These are phyloP conservation scores for Microbotryomycetes sp. DNA, from an alignment of 1,284 basidiomycete genomes.

Conservation along the genomic window DNA sequence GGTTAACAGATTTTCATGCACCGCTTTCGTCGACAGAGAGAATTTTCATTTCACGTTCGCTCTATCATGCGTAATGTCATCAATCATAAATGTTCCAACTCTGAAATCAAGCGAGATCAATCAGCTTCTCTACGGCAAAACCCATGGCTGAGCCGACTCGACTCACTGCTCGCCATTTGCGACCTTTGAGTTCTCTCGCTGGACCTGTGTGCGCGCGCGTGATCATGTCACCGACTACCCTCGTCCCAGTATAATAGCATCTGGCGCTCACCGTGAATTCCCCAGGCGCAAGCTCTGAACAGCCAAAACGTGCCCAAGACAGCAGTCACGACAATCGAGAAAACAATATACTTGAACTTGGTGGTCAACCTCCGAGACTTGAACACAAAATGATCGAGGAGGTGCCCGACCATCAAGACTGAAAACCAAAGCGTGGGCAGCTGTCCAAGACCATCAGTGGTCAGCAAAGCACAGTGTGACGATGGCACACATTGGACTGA, in stretches of 20 bases:
- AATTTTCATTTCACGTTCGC: no score
- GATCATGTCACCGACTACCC: slow-evolving; percentile 65
- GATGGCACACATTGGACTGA: slow-evolving; percentile 42
- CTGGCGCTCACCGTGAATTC: slow-evolving; percentile 39
- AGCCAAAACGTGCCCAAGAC: slow-evolving; percentile 82
- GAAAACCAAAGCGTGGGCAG: slow-evolving; percentile 94
- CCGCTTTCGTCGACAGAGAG: no score
- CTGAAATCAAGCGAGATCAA: not conserved
- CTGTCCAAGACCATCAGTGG: slow-evolving; percentile 3
- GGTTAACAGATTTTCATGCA: no score
- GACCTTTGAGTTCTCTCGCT: slow-evolving; percentile 57
- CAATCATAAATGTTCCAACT: slow-evolving; percentile 30
- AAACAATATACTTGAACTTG: slow-evolving; percentile 62
- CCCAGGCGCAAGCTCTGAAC: slow-evolving; percentile 83
- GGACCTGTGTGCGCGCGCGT: not conserved
- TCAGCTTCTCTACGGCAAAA: not conserved
- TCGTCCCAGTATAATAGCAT: not conserved
- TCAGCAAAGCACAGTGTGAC: slow-evolving; percentile 2
- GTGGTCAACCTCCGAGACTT: slow-evolving; percentile 56
- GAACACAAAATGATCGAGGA: slow-evolving; percentile 89
- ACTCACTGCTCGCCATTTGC: slow-evolving; percentile 61
- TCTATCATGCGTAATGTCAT: no score
- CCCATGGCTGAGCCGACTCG: not conserved
- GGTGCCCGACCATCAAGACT: slow-evolving; percentile 80
- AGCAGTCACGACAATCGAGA: slow-evolving; percentile 54